These are phyloP conservation scores for Psidium friedrichsthalianum DNA, from an alignment of 345 rosid genomes.

Conservation along the genomic window DNA sequence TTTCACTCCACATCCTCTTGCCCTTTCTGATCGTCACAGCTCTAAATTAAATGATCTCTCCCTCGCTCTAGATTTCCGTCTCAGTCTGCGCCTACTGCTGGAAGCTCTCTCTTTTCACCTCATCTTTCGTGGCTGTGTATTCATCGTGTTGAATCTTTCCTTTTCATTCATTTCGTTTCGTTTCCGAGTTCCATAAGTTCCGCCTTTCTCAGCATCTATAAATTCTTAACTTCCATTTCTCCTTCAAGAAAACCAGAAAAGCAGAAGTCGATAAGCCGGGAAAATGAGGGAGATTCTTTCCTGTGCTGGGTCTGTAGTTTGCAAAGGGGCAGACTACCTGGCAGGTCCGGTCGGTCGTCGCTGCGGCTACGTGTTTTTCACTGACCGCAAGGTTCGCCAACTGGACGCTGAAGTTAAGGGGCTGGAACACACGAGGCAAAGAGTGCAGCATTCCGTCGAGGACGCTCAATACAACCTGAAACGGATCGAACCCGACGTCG, in stretches of 20 bases:
- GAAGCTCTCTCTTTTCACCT: not conserved
- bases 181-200: not conserved
- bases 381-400: not conserved
- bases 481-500: not conserved
- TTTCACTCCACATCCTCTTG: too few relatives aligned
- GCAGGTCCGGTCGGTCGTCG: not conserved
- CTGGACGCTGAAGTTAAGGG: accelerated
- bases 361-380: not conserved
- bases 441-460: too few relatives aligned
- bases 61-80: too few relatives aligned
- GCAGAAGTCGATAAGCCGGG: not conserved
- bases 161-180: not conserved
- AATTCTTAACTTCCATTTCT: not conserved
- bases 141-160: not conserved
- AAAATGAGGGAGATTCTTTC: not conserved
- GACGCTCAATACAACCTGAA: too few relatives aligned
- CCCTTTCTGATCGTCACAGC: too few relatives aligned
- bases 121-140: not conserved
- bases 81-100: too few relatives aligned
- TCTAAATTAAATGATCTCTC: too few relatives aligned
- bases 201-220: not conserved
- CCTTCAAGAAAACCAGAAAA: not conserved
- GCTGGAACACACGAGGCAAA: not conserved
- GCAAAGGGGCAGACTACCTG: not conserved
- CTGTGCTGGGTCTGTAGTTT: not conserved